Base-by-base conservation (phyloP, 1,139 yeast genomes). In the Meyerozyma guilliermondii region DNA sequence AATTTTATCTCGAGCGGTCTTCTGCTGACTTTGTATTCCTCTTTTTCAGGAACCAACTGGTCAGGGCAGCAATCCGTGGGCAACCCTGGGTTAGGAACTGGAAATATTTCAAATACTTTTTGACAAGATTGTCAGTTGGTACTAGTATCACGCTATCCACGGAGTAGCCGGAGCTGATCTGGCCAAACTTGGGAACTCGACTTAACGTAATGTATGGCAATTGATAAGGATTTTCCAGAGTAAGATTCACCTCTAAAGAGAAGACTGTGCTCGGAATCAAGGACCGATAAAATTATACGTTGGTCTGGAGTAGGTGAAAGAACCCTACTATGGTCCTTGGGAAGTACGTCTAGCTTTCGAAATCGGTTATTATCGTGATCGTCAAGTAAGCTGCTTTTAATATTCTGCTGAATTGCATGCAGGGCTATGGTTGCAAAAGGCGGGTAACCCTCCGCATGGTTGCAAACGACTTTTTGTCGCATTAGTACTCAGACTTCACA, bases 51-150 rank as follows among this genome's bases (percentile, higher is more conserved):
- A 6, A 45, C 39, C 26, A 56, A 45, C 42, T 43, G 45, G 24
- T 52, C 52, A 0, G 68, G 66, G 40, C 64, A 62, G 42, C 68
- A 63, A 7, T 55, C 41, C 6, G 44, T 41, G 1, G 63, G 59
- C 11, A 59, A 48, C 53, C 59, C 16, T 48, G 29, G 3, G 52
- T 45, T 26, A 63, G 42, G 9, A 30, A 28, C 5, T 33, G 26
- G 6, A 55, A 41, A 42, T 52, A 48, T 5, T 41, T 22, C 30
- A 48, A 43, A 41, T 62, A 65, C 39, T 54, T 52, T 14, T 50
- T 47, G 9, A 65, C 55, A 37, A 58, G 30, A 7, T 49, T 53
- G 31, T 55, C 56, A 9, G 66, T 61, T 3, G 70, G 68, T 1
- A 61, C 68, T 5, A 66, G 33, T 22, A 65, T 55, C 3, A 63